Evolutionary conservation across 495 filamentous ascomycete species (phyloP).

Genomic region (Xylaria grammica): DNA sequence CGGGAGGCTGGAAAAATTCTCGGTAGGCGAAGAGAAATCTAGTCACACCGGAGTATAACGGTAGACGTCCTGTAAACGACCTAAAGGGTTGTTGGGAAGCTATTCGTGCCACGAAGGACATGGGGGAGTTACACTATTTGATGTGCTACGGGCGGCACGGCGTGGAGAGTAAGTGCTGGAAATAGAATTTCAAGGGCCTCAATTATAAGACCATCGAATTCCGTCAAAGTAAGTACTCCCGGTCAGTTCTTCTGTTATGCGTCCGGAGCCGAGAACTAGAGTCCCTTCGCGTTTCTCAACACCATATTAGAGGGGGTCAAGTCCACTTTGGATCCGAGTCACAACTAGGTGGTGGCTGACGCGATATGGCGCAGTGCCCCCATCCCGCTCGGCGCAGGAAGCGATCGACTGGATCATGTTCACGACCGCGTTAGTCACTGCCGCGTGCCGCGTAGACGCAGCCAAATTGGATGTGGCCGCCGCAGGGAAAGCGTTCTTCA

Average conservation of each 20-base stretch:
- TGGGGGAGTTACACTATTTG: not conserved
- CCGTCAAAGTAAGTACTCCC: slow-evolving; percentile 13
- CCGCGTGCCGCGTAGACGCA: not conserved
- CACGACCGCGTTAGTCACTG: not conserved
- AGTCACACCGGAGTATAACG: not conserved
- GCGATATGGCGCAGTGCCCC: not conserved
- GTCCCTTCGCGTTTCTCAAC: not conserved
- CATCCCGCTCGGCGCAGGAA: not conserved
- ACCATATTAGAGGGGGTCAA: too few relatives aligned
- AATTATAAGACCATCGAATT: slow-evolving; percentile 9
- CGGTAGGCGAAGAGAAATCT: slow-evolving; percentile 6
- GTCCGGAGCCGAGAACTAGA: not conserved
- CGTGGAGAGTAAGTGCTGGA: not conserved
- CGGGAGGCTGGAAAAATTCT: slow-evolving; percentile 10
- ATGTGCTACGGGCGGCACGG: not conserved
- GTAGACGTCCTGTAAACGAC: not conserved
- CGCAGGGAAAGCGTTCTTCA: not conserved
- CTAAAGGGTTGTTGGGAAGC: not conserved
- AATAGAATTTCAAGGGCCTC: slow-evolving; percentile 17
- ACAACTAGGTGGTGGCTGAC: not conserved
- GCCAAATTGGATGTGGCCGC: not conserved
- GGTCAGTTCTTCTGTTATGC: not conserved
- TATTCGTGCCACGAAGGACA: not conserved
- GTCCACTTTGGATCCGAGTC: too few relatives aligned
- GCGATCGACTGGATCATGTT: not conserved